These are phyloP conservation scores for Globisporangium abappressorium DNA, from an alignment of 352 stramenopile species.

Conservation along the genomic window DNA sequence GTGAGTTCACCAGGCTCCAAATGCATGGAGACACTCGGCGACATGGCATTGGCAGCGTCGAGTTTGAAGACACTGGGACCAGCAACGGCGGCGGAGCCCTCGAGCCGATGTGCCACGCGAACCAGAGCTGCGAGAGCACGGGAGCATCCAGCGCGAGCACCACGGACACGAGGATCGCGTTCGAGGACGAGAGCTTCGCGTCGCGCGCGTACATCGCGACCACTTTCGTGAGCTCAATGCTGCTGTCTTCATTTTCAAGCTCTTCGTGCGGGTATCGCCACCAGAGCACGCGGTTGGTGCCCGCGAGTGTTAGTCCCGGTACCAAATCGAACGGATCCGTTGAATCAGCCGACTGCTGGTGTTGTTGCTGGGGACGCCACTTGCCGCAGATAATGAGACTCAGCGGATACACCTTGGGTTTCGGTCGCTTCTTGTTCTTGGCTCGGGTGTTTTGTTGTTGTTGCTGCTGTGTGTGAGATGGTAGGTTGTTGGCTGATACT, in stretches of 20 bases:
- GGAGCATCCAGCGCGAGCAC: conserved; percentile 61
- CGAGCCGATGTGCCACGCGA: conserved; percentile 65
- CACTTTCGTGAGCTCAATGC: conserved; percentile 40
- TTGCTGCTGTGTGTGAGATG: neutral
- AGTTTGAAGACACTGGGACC: conserved; percentile 11
- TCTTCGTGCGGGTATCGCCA: conserved; percentile 49
- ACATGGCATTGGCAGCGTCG: neutral
- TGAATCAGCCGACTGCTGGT: conserved; percentile 2
- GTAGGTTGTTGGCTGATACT: neutral
- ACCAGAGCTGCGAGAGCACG: conserved; percentile 51
- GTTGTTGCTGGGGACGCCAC: conserved; percentile 24
- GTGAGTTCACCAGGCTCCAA: conserved; percentile 26
- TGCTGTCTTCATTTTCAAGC: neutral
- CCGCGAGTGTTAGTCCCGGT: conserved; percentile 40
- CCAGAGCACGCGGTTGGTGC: conserved; percentile 41
- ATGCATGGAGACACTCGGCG: conserved; percentile 28
- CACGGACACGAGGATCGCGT: conserved; percentile 59
- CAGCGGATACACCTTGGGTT: conserved; percentile 33
- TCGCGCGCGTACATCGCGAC: conserved; percentile 57
- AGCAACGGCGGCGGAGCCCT: conserved; percentile 35
- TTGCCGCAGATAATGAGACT: conserved; percentile 57
- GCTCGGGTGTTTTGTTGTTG: neutral
- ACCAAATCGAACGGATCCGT: conserved; percentile 33
- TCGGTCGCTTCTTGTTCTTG: conserved; percentile 4
- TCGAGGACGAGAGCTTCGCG: conserved; percentile 46